Percentiles rank a stretch among this genome's conserved stretches.
These are phyloP conservation scores for Penicillium brevicompactum DNA, from an alignment of 2,329 filamentous ascomycete species.

Conservation along the genomic window DNA sequence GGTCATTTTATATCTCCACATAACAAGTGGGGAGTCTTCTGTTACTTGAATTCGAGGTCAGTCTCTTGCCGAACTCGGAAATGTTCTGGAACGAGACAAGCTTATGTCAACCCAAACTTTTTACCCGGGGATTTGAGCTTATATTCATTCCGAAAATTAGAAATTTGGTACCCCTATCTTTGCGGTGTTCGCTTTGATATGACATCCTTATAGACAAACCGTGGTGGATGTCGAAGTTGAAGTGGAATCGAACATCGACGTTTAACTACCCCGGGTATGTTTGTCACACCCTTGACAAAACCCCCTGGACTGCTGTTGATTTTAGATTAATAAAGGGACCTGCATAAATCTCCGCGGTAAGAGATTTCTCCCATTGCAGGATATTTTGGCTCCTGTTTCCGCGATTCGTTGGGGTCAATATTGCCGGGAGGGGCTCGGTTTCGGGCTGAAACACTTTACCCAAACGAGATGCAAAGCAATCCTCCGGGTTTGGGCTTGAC, in stretches of 20 bases:
- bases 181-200: background rate
- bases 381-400: background rate
- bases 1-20: background rate
- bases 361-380: conserved; percentile 15
- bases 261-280: background rate
- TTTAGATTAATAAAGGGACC: background rate
- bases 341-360: background rate
- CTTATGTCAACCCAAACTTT: background rate
- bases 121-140: background rate
- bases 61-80: background rate
- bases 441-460: conserved; percentile 21
- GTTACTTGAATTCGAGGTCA: background rate
- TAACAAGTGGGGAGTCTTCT: background rate
- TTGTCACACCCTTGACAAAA: background rate
- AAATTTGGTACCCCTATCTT: too few species aligned
- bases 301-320: background rate
- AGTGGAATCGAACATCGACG: background rate
- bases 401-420: conserved; percentile 7
- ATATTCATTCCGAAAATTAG: too few species aligned
- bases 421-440: conserved; percentile 11
- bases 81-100: background rate
- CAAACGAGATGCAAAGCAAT: conserved; percentile 7
- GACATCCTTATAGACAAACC: background rate
- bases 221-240: background rate
- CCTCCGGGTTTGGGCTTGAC: conserved; percentile 1